Conservation (phyloP, 257 asterid genomes). For the Solanum ossicruentum region DNA sequence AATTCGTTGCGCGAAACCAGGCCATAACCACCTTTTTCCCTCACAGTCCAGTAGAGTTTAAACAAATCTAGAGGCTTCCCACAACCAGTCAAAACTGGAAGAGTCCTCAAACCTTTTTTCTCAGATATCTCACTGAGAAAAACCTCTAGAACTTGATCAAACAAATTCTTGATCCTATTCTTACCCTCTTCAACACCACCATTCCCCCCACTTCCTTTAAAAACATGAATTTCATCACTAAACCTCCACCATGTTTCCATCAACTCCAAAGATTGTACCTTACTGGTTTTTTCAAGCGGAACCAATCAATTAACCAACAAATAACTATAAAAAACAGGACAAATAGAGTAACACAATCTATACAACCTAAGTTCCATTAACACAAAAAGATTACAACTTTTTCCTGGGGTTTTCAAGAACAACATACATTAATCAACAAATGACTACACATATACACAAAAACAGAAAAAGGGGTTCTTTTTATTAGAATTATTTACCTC, state of each 20-base stretch:
- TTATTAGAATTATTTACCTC: not conserved
- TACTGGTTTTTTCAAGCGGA: not conserved
- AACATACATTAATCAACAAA: not conserved
- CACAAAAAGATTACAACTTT: not conserved
- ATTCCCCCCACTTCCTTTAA: constrained; percentile 3
- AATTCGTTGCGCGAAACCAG: constrained; percentile 19
- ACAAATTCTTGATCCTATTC: constrained; percentile 40
- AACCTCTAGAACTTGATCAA: constrained; percentile 35
- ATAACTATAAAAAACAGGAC: not conserved
- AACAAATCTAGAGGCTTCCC: constrained; percentile 50
- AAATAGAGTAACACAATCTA: not conserved
- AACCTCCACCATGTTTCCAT: constrained; percentile 36
- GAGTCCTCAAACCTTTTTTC: constrained; percentile 23
- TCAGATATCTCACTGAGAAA: constrained; percentile 30
- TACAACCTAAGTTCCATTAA: constrained; percentile 36
- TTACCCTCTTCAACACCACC: constrained; percentile 28
- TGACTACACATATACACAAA: not conserved
- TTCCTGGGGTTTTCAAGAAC: not conserved
- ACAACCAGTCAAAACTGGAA: constrained; percentile 36
- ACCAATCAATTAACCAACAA: not conserved
- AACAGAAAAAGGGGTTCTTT: not conserved
- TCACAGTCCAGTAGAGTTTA: constrained; percentile 52
- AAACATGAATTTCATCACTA: constrained; percentile 11
- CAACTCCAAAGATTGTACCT: not conserved
- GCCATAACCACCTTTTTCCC: constrained; percentile 45